Evolutionary conservation across 2,329 filamentous ascomycete species (phyloP).

Genomic region (Trichoderma sp.): DNA sequence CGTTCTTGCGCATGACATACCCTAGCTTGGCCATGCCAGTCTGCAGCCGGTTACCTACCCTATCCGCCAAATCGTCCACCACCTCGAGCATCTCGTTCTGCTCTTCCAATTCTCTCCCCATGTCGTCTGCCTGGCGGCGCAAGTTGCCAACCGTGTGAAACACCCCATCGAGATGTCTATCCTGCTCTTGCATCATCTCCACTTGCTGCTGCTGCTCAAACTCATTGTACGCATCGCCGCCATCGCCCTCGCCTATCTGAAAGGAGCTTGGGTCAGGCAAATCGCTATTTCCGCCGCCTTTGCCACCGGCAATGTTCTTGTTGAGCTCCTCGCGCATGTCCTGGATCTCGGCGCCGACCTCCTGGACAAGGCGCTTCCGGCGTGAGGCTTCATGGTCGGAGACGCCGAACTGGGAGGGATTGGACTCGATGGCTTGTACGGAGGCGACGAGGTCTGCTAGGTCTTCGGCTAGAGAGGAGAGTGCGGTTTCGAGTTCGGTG

Average conservation of each 20-base stretch:
- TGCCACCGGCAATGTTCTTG: slow-evolving; percentile 47
- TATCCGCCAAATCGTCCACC: slow-evolving; percentile 79
- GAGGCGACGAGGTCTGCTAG: slow-evolving; percentile 84
- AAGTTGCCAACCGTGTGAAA: slow-evolving; percentile 91
- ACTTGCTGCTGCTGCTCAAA: slow-evolving; percentile 91
- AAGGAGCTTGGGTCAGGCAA: slow-evolving; percentile 55
- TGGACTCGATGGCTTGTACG: slow-evolving; percentile 81
- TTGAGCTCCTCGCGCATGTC: slow-evolving; percentile 82
- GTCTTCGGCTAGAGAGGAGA: slow-evolving; percentile 74
- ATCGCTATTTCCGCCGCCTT: slow-evolving; percentile 38
- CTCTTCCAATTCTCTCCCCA: slow-evolving; percentile 95
- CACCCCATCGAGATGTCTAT: slow-evolving; percentile 87
- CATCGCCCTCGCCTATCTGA: slow-evolving; percentile 52
- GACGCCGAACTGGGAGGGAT: slow-evolving; percentile 84
- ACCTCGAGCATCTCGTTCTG: slow-evolving; percentile 85
- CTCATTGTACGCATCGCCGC: slow-evolving; percentile 67
- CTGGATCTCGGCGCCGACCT: slow-evolving; percentile 85
- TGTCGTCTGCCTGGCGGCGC: slow-evolving; percentile 85
- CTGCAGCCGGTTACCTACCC: slow-evolving; percentile 81
- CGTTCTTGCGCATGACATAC: slow-evolving; percentile 82
- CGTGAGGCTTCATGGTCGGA: slow-evolving; percentile 78
- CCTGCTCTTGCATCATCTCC: slow-evolving; percentile 92
- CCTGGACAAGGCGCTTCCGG: slow-evolving; percentile 77
- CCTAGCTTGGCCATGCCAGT: slow-evolving; percentile 84
- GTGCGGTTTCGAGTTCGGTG: slow-evolving; percentile 63